Conservation (phyloP, 2,329 filamentous ascomycete genomes). For the Curvularia spicifera region DNA sequence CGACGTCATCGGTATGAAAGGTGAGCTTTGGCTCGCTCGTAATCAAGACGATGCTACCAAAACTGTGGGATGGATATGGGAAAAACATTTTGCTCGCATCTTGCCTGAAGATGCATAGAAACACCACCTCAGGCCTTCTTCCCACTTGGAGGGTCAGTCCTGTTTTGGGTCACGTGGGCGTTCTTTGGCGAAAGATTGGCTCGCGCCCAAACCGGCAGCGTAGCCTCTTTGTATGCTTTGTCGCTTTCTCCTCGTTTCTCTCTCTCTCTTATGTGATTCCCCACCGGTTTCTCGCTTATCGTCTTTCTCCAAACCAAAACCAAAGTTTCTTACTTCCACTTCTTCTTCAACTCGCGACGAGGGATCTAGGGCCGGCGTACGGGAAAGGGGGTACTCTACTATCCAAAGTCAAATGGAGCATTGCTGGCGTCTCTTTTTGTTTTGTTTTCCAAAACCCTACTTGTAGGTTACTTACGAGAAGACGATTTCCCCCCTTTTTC, state of each 20-base stretch:
- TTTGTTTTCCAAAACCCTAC: neutral
- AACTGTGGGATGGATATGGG: constrained; percentile 97
- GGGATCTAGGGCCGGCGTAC: constrained; percentile 16
- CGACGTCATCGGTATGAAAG: constrained; percentile 87
- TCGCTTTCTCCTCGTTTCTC: neutral
- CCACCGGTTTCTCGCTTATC: constrained; percentile 9
- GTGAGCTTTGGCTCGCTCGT: constrained; percentile 94
- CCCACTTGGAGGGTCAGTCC: neutral
- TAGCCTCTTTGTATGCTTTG: neutral
- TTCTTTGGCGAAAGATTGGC: constrained; percentile 5
- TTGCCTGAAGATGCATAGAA: constrained; percentile 44
- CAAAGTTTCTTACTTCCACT: neutral
- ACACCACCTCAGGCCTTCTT: neutral
- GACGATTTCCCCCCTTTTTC: constrained; percentile 8
- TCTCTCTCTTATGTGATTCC: constrained; percentile 26
- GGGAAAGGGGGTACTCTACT: neutral
- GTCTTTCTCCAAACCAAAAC: neutral
- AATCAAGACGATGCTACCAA: constrained; percentile 89
- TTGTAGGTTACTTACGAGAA: constrained; percentile 13
- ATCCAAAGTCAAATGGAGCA: neutral
- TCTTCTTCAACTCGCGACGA: constrained; percentile 6
- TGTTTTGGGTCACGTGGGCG: constrained; percentile 3
- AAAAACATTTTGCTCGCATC: constrained; percentile 79
- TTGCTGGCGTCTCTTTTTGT: constrained; percentile 12
- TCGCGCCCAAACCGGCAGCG: neutral